A percentile compares a stretch with the other conserved stretches of the same genome.
Evolutionary conservation across 768 basidiomycete species (phyloP).

Genomic region (Tylopilus rubrobrunneus): DNA sequence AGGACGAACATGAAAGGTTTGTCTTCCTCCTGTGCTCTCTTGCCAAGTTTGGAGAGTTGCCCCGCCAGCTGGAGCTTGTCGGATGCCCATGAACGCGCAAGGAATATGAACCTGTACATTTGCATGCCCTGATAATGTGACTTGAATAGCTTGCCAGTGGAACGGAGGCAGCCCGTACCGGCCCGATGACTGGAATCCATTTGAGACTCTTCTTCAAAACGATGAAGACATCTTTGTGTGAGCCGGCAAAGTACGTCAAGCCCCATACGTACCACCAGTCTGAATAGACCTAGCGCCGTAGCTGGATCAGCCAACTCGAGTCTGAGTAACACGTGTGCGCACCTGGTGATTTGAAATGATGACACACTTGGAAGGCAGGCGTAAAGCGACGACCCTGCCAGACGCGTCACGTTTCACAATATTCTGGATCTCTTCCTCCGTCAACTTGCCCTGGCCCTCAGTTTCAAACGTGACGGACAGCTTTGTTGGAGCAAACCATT

Average conservation of each 20-base stretch:
- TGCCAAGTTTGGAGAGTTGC: constrained; percentile 65
- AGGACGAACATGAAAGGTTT: constrained; percentile 78
- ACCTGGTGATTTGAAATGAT: constrained; percentile 95
- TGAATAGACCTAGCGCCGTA: constrained; percentile 53
- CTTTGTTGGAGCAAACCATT: constrained; percentile 78
- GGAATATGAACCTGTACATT: constrained; percentile 91
- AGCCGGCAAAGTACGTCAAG: constrained; percentile 65
- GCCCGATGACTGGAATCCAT: constrained; percentile 82
- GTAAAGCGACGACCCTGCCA: constrained; percentile 58
- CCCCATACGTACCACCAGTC: constrained; percentile 93
- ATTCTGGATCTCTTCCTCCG: constrained; percentile 51
- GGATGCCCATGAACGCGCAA: constrained; percentile 86
- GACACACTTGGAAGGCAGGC: constrained; percentile 76
- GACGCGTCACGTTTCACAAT: constrained; percentile 52
- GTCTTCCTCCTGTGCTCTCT: constrained; percentile 60
- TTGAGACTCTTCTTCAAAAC: constrained; percentile 89
- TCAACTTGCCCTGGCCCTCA: constrained; percentile 61
- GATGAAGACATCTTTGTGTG: constrained; percentile 77
- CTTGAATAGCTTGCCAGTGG: constrained; percentile 5
- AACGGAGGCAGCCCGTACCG: constrained; percentile 50
- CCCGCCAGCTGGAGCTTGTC: constrained; percentile 67
- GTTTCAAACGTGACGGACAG: constrained; percentile 72
- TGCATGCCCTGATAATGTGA: constrained; percentile 69
- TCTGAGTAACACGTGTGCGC: constrained; percentile 10
- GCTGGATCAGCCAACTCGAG: constrained; percentile 2